Base-by-base conservation (phyloP, 441 rosid species). In the Cnidoscolus chayamansa region DNA sequence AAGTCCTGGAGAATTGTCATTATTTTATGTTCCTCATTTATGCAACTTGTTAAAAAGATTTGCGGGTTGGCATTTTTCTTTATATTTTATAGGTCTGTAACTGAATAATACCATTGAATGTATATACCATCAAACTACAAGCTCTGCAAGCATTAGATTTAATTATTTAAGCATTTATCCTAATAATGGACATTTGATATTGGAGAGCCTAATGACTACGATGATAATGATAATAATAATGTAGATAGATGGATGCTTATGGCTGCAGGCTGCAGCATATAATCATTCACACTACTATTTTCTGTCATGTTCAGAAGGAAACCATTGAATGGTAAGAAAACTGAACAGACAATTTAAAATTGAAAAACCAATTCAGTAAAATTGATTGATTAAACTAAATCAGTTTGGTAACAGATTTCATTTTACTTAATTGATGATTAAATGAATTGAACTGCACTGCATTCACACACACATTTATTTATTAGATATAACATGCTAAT, bases 101-200 rank as follows among this genome's bases (percentile, higher is more conserved):
- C 45, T 40, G 45, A 40, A 40, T 10, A 43, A 47, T 10, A 1
- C 51, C 19, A 9, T 40, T 5, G 4, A 35, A 3, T 40, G 45
- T 40, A 32, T 13, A 32, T 32, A 16, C 13, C 19, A 16, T 16
- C 9, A 6, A n/a, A 17, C 11, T 5, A 40, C 47, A 61, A 35
- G 65, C 65, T 10, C 31, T 17, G 12, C 43, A 31, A 43, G 17
- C 10, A 5, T 5, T 31, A 7, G 32, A 57, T 57, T 57, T 15
- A 1, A 32, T 72, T 35, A 64, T 63, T 72, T 67, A 51, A 64
- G 20, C 48, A 40, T 30, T 25, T 65, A 54, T 10, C 49, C 40
- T 45, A 17, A 64, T 12, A 47, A 45, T 45, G 53, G n/a, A 17
- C 40, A 20, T 45, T 45, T 20, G 35, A 43, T 63, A 47, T 45